These are phyloP conservation scores for Torulaspora maleeae DNA, from an alignment of 805 yeast species.

Conservation along the genomic window DNA sequence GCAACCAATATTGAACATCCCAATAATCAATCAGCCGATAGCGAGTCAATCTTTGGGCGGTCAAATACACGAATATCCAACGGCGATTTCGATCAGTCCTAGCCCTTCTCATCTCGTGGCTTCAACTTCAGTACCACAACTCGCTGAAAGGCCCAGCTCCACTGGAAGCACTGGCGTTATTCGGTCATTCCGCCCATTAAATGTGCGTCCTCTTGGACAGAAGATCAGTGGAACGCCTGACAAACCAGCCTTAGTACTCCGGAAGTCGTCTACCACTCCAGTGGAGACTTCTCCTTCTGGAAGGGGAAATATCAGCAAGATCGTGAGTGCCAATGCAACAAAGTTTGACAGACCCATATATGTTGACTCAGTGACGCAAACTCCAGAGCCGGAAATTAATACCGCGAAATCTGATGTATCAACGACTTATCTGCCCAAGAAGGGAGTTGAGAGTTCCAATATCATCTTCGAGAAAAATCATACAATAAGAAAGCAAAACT, in stretches of 20 bases:
- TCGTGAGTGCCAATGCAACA: constrained; percentile 9
- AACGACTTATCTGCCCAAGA: background rate
- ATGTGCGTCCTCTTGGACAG: background rate
- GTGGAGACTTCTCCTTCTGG: constrained; percentile 5
- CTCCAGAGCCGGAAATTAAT: constrained; percentile 8
- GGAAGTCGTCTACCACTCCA: background rate
- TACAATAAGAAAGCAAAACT: no score
- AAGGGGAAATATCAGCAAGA: constrained; percentile 13
- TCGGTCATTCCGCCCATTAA: background rate
- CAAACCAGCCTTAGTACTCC: background rate
- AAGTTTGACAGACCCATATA: constrained; percentile 11
- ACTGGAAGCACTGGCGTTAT: constrained; percentile 4
- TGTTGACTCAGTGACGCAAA: constrained; percentile 21
- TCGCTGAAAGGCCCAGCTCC: constrained; percentile 6
- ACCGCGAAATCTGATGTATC: background rate
- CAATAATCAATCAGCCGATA: constrained; percentile 1
- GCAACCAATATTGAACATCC: constrained; percentile 5
- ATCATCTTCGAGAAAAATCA: no score
- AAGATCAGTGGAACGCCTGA: background rate
- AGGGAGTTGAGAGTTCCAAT: no score
- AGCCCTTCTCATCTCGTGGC: constrained; percentile 6
- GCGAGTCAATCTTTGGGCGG: constrained; percentile 1
- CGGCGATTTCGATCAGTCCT: constrained; percentile 4
- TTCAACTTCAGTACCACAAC: constrained; percentile 8
- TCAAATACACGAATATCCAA: constrained; percentile 2